phyloP scores from a whole-genome alignment of 257 asterid genomes.

The Agastache rugosa region DNA sequence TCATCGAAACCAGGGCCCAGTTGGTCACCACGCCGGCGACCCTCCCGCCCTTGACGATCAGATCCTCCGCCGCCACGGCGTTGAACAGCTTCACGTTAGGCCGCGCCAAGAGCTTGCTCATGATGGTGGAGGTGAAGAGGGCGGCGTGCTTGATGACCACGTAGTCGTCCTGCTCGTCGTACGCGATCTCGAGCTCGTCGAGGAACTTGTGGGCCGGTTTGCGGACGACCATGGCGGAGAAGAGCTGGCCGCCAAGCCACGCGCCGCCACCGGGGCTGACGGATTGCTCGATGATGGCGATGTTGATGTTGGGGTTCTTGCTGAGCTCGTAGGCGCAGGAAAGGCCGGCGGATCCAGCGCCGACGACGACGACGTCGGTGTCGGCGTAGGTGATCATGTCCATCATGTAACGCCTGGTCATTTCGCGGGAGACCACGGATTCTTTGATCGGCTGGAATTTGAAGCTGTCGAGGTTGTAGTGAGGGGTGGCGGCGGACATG shows the following conservation, averaged over 20 bases:
- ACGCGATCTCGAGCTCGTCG: constrained; percentile 74
- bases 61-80: constrained; percentile 93
- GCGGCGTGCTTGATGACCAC: constrained; percentile 95
- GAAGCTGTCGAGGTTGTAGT: constrained; percentile 61
- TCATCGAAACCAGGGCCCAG: constrained; percentile 91
- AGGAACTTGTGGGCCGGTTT: constrained; percentile 85
- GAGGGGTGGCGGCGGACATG: constrained; percentile 53
- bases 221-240: constrained; percentile 94
- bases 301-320: constrained; percentile 67
- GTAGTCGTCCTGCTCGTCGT: constrained; percentile 85
- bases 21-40: constrained; percentile 92
- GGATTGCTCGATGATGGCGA: constrained; percentile 86
- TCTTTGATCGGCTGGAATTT: constrained; percentile 73
- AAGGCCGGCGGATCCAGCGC: constrained; percentile 90
- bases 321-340: constrained; percentile 89
- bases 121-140: constrained; percentile 86
- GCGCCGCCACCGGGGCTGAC: constrained; percentile 97
- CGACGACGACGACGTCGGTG: constrained; percentile 79
- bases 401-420: constrained; percentile 86
- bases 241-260: constrained; percentile 95
- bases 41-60: constrained; percentile 75
- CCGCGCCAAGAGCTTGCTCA: constrained; percentile 84
- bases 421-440: constrained; percentile 79
- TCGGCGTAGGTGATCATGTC: constrained; percentile 92
- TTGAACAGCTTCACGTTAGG: constrained; percentile 92